Conservation (phyloP, 2,329 filamentous ascomycete genomes). For the Paecilomyces sp. region DNA sequence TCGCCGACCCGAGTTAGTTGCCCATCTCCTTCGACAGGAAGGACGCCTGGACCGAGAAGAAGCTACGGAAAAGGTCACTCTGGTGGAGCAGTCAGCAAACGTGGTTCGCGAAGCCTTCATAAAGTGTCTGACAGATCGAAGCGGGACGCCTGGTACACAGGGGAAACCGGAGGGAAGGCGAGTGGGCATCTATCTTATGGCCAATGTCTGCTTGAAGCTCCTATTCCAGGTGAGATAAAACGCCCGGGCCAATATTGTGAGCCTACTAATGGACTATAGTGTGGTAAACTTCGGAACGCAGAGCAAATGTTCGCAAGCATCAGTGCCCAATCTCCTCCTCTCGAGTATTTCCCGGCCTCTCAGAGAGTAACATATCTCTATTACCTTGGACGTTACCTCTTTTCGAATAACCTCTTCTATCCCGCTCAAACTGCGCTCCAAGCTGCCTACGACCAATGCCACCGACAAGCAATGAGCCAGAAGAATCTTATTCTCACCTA, state of each 20-base stretch:
- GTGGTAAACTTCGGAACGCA: conserved; percentile 72
- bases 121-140: conserved; percentile 76
- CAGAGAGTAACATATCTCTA: conserved; percentile 91
- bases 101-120: conserved; percentile 87
- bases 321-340: conserved; percentile 69
- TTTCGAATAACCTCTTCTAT: conserved; percentile 75
- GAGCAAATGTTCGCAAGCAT: conserved; percentile 89
- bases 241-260: neutral
- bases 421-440: conserved; percentile 69
- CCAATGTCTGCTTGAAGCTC: conserved; percentile 82
- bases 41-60: conserved; percentile 45
- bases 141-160: conserved; percentile 51
- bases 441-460: conserved; percentile 71
- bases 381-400: conserved; percentile 85
- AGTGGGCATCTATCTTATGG: conserved; percentile 81
- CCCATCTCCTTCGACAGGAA: conserved; percentile 47
- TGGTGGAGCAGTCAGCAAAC: conserved; percentile 83
- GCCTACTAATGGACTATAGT: conserved; percentile 39
- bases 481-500: conserved; percentile 74
- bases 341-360: conserved; percentile 73
- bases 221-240: conserved; percentile 63
- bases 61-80: conserved; percentile 64
- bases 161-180: conserved; percentile 76
- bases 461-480: conserved; percentile 54
- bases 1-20: conserved; percentile 68